Evolutionary conservation across 2,329 filamentous ascomycete species (phyloP), one percentile per base, ranked within the genome.

Genomic region (Chaetomium strumarium): DNA sequence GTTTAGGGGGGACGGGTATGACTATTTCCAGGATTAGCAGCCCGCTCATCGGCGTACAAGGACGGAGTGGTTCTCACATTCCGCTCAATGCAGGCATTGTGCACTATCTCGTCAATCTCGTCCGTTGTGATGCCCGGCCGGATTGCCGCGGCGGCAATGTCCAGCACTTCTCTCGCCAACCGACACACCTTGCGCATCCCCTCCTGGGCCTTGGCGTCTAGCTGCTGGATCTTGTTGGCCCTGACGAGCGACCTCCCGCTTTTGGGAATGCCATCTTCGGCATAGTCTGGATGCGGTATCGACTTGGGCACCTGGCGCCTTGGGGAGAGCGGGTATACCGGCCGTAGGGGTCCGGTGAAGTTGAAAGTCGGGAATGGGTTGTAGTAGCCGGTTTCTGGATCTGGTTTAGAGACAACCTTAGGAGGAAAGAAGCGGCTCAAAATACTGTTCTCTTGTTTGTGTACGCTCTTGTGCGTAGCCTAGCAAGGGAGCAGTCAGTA

Each of bases 61-160:
- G 13, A 30, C 1, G 7, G 7, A 13, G 16, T 16, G 16, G 16
- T 13, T 19, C 87, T 73, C 73, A 96, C 92, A 61, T 96, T 81
- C 71, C 93, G 82, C 72, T 96, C 92, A 60, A 97, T 75, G 67
- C 90, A 96, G 47, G 92, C 93, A 63, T 96, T 89, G 75, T 99
- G 93, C 38, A 96, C 91, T 57, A 97, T 77, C 71, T 95, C 86
- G 66, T 99, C 93, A 54, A 99, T 90, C 63, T 95, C 85, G 67
- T 99, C 93, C 7, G 93, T 97, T 7, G 92, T 96, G 33, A 97
- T 86, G 45, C 93, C 93, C n/a, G 93, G 92, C 66, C 84, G 86
- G 42, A 87, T 73, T 47, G 86, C 92, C 13, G 85, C 83, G 0
- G 90, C 93, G 1, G 91, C 90, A 65, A 95, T 87, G 69, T 99